Conservation (phyloP, 441 rosid genomes). For the Omphalea diandra region DNA sequence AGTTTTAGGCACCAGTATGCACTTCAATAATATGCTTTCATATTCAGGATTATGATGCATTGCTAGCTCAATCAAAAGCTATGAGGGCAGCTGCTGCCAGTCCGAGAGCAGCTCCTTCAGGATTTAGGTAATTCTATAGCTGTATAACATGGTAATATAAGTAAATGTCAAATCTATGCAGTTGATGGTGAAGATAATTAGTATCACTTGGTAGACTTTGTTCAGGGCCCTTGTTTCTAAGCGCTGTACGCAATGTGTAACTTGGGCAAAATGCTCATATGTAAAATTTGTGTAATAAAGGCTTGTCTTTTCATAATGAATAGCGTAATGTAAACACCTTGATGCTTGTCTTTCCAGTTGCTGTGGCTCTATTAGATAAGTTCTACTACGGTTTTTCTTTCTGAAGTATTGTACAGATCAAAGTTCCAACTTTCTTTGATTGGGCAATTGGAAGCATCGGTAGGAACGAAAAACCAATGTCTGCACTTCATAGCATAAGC, state of each 20-base stretch:
- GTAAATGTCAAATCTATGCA: conserved; percentile 1
- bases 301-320: neutral
- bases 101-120: conserved; percentile 57
- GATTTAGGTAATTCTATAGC: conserved; percentile 40
- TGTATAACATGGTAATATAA: neutral
- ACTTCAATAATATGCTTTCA: conserved; percentile 10
- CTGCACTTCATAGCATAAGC: neutral
- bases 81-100: conserved; percentile 57
- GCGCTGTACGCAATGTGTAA: conserved; percentile 4
- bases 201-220: neutral
- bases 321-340: conserved; percentile 4
- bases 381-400: neutral
- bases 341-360: neutral
- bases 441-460: neutral
- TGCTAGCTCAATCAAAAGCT: conserved; percentile 62
- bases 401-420: neutral
- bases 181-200: conserved; percentile 10
- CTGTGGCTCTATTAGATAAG: neutral
- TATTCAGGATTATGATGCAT: conserved; percentile 61
- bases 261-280: conserved; percentile 7
- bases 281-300: neutral
- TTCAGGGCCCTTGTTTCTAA: neutral
- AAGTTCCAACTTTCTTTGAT: neutral
- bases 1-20: neutral
- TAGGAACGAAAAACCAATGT: neutral